phyloP scores from a whole-genome alignment of 2,329 filamentous ascomycete species.

The Aspergillus cejpii region DNA sequence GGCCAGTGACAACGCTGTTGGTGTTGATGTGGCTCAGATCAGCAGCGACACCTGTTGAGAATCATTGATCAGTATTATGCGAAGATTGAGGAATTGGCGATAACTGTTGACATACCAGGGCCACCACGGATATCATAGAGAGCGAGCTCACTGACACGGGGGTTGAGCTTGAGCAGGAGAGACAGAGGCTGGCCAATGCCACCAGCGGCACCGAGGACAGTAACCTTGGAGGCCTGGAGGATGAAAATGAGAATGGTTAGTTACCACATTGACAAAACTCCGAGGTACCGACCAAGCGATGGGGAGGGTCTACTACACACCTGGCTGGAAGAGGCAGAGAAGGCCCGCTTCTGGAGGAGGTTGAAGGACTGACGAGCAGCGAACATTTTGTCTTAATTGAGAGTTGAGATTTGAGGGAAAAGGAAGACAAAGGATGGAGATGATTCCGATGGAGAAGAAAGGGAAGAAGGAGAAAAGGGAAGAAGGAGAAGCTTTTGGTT shows the following conservation, averaged over 20 bases:
- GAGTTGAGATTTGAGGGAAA: constrained; percentile 5
- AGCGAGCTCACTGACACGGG: constrained; percentile 83
- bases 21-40: constrained; percentile 99
- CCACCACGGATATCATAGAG: constrained; percentile 96
- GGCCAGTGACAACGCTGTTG: constrained; percentile 89
- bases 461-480: constrained; percentile 11
- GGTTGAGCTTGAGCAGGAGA: constrained; percentile 97
- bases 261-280: constrained; percentile 12
- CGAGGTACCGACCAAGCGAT: constrained; percentile 8
- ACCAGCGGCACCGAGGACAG: constrained; percentile 92
- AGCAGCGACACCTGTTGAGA: constrained; percentile 75
- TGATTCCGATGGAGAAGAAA: constrained; percentile 6
- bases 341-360: constrained; percentile 66
- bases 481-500: constrained; percentile 15
- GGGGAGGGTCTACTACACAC: constrained; percentile 46
- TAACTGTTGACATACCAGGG: constrained; percentile 60
- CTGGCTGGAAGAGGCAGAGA: constrained; percentile 71
- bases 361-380: constrained; percentile 53
- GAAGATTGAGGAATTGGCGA: not conserved
- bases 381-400: constrained; percentile 58
- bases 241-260: constrained; percentile 14
- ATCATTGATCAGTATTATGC: not conserved
- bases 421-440: constrained; percentile 2
- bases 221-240: constrained; percentile 87
- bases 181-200: constrained; percentile 98